These are phyloP conservation scores for Spizellomyces sp. DNA, from an alignment of 192 early-diverging fungal species.

Conservation along the genomic window DNA sequence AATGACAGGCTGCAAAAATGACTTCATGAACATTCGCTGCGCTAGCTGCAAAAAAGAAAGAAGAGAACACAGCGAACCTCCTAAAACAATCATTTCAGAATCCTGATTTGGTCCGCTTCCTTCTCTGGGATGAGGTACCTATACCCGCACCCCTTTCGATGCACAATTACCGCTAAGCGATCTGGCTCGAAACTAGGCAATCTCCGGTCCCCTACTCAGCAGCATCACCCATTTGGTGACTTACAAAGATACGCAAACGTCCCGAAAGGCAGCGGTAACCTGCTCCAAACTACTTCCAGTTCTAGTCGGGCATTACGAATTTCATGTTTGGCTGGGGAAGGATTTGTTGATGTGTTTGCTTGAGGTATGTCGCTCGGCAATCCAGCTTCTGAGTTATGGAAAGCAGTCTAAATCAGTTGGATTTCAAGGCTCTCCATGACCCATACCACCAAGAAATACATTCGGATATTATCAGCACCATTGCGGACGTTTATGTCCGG, in stretches of 20 bases:
- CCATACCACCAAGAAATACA: slow-evolving; percentile 40
- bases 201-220: slow-evolving; percentile 11
- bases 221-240: slow-evolving; percentile 21
- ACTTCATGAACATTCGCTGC: background rate
- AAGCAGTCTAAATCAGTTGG: background rate
- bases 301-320: background rate
- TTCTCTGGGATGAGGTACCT: slow-evolving; percentile 29
- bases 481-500: slow-evolving; percentile 34
- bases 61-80: background rate
- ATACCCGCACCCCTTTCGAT: background rate
- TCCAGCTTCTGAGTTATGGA: background rate
- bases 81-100: slow-evolving; percentile 19
- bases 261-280: background rate
- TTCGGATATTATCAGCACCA: slow-evolving; percentile 30
- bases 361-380: slow-evolving; percentile 13
- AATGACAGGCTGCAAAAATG: background rate
- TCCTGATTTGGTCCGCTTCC: slow-evolving; percentile 27
- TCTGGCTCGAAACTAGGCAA: background rate
- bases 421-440: slow-evolving; percentile 36
- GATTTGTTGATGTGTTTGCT: slow-evolving; percentile 26
- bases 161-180: too few species aligned
- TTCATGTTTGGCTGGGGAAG: slow-evolving; percentile 24
- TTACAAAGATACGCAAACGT: slow-evolving; percentile 21
- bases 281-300: slow-evolving; percentile 17
- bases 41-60: slow-evolving; percentile 5